Conservation (phyloP, 352 stramenopile genomes). For the Thalassiosira ordinaria region DNA sequence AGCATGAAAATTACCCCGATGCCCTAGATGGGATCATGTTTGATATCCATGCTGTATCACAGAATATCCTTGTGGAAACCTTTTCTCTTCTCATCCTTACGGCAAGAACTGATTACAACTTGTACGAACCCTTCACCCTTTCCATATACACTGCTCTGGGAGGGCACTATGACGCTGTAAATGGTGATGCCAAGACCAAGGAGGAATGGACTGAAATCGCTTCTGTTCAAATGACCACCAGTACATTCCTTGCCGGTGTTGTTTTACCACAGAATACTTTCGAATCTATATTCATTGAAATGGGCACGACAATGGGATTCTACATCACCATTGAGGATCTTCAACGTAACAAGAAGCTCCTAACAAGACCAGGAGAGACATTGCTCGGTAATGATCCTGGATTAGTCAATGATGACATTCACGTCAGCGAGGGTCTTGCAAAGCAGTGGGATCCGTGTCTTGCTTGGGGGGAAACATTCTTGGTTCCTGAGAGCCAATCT, state of each 20-base stretch:
- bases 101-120: neutral
- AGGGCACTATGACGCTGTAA: neutral
- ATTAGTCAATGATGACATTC: conserved; percentile 25
- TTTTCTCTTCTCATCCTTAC: neutral
- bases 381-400: neutral
- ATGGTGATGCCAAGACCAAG: neutral
- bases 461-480: conserved; percentile 22
- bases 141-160: neutral
- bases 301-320: neutral
- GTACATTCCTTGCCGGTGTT: neutral
- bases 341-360: neutral
- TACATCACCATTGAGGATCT: conserved; percentile 8
- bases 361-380: neutral
- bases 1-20: too few species aligned
- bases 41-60: neutral
- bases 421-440: conserved; percentile 10
- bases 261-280: neutral
- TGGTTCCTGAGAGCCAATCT: neutral
- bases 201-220: neutral
- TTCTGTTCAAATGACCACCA: neutral
- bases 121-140: neutral
- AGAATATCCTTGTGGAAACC: conserved; percentile 1
- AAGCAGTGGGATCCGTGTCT: conserved; percentile 33
- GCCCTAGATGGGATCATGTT: conserved; percentile 8
- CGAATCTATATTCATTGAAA: neutral